A percentile compares a stretch with the other conserved stretches of the same genome.
These are phyloP conservation scores for Fusarium brachygibbosum DNA, from an alignment of 2,329 filamentous ascomycete species.

Conservation along the genomic window DNA sequence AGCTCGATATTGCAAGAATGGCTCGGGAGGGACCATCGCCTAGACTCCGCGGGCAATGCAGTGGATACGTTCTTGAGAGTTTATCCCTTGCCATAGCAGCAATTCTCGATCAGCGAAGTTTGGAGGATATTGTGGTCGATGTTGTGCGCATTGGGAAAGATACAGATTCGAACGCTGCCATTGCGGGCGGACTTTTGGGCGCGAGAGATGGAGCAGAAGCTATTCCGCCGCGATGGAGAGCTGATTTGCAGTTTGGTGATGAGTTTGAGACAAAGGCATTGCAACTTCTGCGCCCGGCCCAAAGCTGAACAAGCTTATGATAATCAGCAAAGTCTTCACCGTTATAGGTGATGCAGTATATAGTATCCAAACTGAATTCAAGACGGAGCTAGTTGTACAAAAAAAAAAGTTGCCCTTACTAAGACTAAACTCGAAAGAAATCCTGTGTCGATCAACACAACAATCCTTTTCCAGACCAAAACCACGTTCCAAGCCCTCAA, in stretches of 20 bases:
- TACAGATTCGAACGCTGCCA: conserved; percentile 62
- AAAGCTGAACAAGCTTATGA: neutral
- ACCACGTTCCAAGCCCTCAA: neutral
- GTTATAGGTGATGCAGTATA: neutral
- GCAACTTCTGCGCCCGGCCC: neutral
- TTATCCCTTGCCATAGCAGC: conserved; percentile 59
- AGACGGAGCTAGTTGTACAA: too few relatives aligned
- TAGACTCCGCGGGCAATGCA: conserved; percentile 49
- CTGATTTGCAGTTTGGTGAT: conserved; percentile 55
- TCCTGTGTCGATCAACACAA: too few relatives aligned
- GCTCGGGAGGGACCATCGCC: conserved; percentile 51
- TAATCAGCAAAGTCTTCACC: neutral
- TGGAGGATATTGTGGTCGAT: conserved; percentile 62
- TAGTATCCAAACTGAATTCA: neutral
- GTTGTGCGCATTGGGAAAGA: conserved; percentile 61
- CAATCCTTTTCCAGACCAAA: too few relatives aligned
- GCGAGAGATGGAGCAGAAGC: conserved; percentile 59
- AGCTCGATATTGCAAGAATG: conserved; percentile 47
- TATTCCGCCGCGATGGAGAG: conserved; percentile 59
- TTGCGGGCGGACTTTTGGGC: conserved; percentile 61
- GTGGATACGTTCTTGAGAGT: conserved; percentile 61
- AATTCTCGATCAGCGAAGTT: conserved; percentile 54
- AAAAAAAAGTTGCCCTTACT: too few relatives aligned
- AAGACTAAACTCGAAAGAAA: too few relatives aligned
- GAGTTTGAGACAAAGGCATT: conserved; percentile 52